Percentiles rank a stretch among this genome's conserved stretches.
Evolutionary conservation across 495 filamentous ascomycete genomes (phyloP).

Genomic region (Cenococcum geophilum): DNA sequence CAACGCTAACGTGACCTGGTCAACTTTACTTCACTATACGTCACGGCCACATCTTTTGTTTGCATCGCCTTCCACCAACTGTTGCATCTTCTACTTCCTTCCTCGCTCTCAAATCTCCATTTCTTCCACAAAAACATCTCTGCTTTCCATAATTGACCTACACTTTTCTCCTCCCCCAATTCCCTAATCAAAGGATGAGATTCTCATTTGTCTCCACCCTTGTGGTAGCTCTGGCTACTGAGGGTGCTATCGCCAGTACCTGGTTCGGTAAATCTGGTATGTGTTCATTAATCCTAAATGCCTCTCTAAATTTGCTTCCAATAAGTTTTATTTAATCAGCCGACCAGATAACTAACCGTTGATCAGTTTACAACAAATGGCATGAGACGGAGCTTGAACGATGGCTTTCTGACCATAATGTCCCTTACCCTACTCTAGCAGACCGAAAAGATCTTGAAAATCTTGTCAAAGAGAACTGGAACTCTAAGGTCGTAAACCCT

Average conservation of each 20-base stretch:
- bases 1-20: not conserved
- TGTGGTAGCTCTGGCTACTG: slow-evolving; percentile 62
- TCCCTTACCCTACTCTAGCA: slow-evolving; percentile 57
- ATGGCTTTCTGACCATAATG: slow-evolving; percentile 90
- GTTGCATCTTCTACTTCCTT: not conserved
- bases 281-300: slow-evolving; percentile 21
- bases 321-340: not conserved
- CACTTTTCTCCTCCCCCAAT: not conserved
- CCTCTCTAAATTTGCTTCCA: slow-evolving; percentile 3
- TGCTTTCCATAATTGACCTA: not conserved
- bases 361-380: slow-evolving; percentile 93
- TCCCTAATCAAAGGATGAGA: slow-evolving; percentile 54
- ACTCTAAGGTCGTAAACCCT: slow-evolving; percentile 50
- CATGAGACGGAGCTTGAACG: slow-evolving; percentile 95
- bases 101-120: not conserved
- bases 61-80: not conserved
- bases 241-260: slow-evolving; percentile 59
- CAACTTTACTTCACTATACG: not conserved
- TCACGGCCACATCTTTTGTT: not conserved
- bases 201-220: slow-evolving; percentile 60
- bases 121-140: not conserved
- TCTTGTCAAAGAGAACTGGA: slow-evolving; percentile 81
- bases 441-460: slow-evolving; percentile 50
- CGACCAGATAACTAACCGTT: not conserved
- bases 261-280: slow-evolving; percentile 82